Evolutionary conservation across 2,329 filamentous ascomycete species (phyloP), one percentile per base, ranked within the genome.

Genomic region (Ophiostoma ips): DNA sequence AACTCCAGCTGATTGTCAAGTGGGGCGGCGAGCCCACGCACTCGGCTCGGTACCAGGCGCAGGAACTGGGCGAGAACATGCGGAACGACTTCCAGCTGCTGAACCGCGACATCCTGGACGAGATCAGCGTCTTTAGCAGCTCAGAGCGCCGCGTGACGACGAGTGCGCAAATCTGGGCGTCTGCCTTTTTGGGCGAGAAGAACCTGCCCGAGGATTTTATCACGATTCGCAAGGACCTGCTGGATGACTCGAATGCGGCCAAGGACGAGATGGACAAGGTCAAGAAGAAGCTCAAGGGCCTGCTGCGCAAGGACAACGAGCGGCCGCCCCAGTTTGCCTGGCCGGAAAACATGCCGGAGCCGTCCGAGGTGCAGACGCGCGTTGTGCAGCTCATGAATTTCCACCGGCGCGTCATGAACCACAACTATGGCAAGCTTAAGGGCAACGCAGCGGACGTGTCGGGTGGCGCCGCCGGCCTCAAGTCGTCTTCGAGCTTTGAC

Each of bases 251-350:
- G 0, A 98, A 98, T 64, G 92, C 92, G 4, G 92, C 92, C 52
- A 98, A 98, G 64, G 92, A 98, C 63, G 88, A 95, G 61, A 98
- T 95, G 85, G 94, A 98, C 68, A 95, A 95, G 67, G 92, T 98
- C 50, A 98, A 98, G 75, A 98, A 98, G 77, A 95, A 94, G 78
- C 76, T 98, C 28, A 98, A 98, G 69, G 83, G 87, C 1, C 73
- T 98, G 18, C 68, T 98, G 52, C 81, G 92, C 30, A 86, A 95
- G 64, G 92, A 90, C n/a, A 87, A 88, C 54, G 85, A 92, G 61
- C 86, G 90, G 1, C 92, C 92, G 10, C 81, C 90, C 16, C 88
- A 98, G 61, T 98, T 98, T 62, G 87, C 92, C n/a, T 98, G 92
- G 92, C 92, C 92, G 2, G 80, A 87, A 38, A 90, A 92, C 56